Base-by-base conservation (phyloP, 139 green algal species). In the Desmodesmus armatus region DNA sequence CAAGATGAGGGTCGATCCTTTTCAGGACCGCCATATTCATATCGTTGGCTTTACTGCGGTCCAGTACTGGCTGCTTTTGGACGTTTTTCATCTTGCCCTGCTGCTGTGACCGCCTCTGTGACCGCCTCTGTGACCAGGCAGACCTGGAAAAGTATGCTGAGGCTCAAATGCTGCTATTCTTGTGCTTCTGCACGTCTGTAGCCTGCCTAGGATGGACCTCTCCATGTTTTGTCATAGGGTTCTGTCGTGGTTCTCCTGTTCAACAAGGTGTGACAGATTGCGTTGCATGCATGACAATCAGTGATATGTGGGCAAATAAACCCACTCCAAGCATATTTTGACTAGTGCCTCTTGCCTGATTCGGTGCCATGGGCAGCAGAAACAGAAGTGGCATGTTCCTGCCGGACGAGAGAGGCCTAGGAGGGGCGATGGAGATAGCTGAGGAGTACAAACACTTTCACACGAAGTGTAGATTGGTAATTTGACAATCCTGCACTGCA, bases 21-120 rank as follows among this genome's bases (percentile, higher is more conserved):
- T 91, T 89, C 19, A 96, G 72, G 3, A 96, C 93, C 29, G 53
- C 85, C 37, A 94, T 63, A 70, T 94, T 96, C 40, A 95, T 77
- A 43, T 94, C 85, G 7, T 87, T 77, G 3, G 87, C 86, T 9
- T 83, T 87, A 25, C 74, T 70, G 44, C 72, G 62, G 62, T 94
- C 85, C 11, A 95, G 67, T 0, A 89, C 60, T 49, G 44, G 21
- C 51, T 55, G 37, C 41, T 41, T 21, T n/a, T n/a, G n/a, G n/a
- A n/a, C n/a, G n/a, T n/a, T n/a, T n/a, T n/a, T n/a, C n/a, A n/a
- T n/a, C n/a, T n/a, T n/a, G n/a, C n/a, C n/a, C 60, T 31, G 66
- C 66, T 75, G 66, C 66, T 21, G 66, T 27, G 66, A n/a, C n/a
- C n/a, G n/a, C n/a, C n/a, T n/a, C n/a, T n/a, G n/a, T n/a, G n/a